Evolutionary conservation across 306 rosid genomes (phyloP).

Genomic region (Urtica urens): DNA sequence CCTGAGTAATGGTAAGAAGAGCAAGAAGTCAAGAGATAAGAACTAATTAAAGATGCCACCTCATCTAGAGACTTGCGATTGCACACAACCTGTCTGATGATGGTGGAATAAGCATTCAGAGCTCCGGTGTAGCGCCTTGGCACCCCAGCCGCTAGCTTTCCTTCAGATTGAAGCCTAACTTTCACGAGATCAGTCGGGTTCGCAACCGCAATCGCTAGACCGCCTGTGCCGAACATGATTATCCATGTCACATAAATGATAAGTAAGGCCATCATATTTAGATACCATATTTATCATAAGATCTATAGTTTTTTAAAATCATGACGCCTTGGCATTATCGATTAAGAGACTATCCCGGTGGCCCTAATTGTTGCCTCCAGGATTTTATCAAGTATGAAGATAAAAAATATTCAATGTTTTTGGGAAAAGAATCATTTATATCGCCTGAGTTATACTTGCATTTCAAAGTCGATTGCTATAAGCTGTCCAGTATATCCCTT

Average conservation of each 20-base stretch:
- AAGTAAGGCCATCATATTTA: too few species aligned
- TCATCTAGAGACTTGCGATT: background rate
- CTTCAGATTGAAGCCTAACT: slow-evolving; percentile 95
- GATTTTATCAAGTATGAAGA: too few species aligned
- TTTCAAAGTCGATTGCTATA: too few species aligned
- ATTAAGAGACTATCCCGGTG: too few species aligned
- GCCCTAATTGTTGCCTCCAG: too few species aligned
- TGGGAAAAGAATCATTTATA: too few species aligned
- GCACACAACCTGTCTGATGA: slow-evolving; percentile 55
- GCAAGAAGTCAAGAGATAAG: background rate
- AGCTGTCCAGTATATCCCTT: too few species aligned
- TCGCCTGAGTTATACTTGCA: too few species aligned
- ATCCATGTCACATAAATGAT: background rate
- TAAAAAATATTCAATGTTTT: too few species aligned
- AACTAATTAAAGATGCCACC: background rate
- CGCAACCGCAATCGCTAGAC: slow-evolving; percentile 65
- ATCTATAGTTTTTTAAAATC: too few species aligned
- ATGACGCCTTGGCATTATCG: too few species aligned
- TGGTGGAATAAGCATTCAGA: slow-evolving; percentile 87
- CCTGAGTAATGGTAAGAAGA: slow-evolving; percentile 28
- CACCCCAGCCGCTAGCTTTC: slow-evolving; percentile 76
- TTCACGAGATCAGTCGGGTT: slow-evolving; percentile 97
- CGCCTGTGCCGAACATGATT: slow-evolving; percentile 42
- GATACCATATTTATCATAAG: too few species aligned
- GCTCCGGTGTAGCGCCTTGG: slow-evolving; percentile 93